Percentiles rank a stretch among this genome's conserved stretches.
Conservation (phyloP, 164 flowering plant species). For the Kingdonia uniflora region DNA sequence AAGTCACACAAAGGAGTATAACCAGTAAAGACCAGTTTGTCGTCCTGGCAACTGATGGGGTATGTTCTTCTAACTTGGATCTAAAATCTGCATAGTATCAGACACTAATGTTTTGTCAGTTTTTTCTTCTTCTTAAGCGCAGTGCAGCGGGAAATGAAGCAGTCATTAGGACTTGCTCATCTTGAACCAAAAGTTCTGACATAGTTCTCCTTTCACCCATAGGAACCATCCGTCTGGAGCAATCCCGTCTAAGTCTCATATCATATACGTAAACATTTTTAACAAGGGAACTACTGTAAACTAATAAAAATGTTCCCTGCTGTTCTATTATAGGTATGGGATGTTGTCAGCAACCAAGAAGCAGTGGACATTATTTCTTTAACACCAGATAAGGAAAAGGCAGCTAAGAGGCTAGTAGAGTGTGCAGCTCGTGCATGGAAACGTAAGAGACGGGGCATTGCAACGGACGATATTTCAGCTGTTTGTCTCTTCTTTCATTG, state of each 20-base stretch:
- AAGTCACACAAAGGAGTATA: conserved; percentile 62
- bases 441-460: conserved; percentile 50
- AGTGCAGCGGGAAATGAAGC: too few relatives aligned
- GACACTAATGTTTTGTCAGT: too few relatives aligned
- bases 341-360: conserved; percentile 90
- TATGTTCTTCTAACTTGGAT: conserved; percentile 19
- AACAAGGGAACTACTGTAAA: too few relatives aligned
- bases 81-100: too few relatives aligned
- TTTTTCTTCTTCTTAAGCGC: too few relatives aligned
- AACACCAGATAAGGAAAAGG: conserved; percentile 42
- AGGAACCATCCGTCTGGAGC: too few relatives aligned
- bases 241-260: too few relatives aligned
- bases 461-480: conserved; percentile 90
- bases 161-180: too few relatives aligned
- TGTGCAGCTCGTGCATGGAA: conserved; percentile 69
- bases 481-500: conserved; percentile 78
- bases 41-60: conserved; percentile 90
- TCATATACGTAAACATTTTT: too few relatives aligned
- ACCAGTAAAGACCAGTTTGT: conserved; percentile 58
- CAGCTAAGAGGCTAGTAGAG: conserved; percentile 70
- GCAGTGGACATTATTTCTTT: conserved; percentile 74
- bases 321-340: conserved; percentile 61
- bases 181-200: too few relatives aligned
- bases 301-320: not conserved
- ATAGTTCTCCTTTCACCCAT: too few relatives aligned